A percentile compares a stretch with the other conserved stretches of the same genome.
Conservation (phyloP, 169 alveolate genomes). For the Plasmodium gonderi region DNA sequence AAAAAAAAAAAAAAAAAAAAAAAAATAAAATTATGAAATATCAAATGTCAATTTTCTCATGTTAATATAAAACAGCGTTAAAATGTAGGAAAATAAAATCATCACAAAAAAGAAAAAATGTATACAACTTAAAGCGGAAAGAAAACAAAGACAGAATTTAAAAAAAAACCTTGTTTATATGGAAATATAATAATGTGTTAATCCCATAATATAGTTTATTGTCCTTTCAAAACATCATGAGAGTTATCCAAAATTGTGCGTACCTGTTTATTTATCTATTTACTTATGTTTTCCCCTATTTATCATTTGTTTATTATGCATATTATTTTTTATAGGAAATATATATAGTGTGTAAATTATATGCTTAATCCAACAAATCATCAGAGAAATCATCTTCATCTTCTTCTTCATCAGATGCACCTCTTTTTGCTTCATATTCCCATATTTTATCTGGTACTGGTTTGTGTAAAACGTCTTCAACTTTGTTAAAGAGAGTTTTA, state of each 20-base stretch:
- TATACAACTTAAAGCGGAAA: conserved; percentile 7
- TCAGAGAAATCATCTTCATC: conserved; percentile 4
- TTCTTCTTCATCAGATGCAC: conserved; percentile 15
- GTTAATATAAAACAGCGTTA: conserved; percentile 1
- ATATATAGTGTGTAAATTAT: not conserved
- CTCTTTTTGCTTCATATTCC: conserved; percentile 19
- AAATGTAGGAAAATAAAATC: not conserved
- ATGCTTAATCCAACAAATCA: not conserved
- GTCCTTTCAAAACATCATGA: conserved; percentile 13
- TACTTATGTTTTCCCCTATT: not conserved
- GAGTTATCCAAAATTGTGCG: not conserved
- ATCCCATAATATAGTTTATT: not conserved
- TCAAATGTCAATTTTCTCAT: not conserved
- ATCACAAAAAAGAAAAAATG: conserved; percentile 1
- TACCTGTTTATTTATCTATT: not conserved
- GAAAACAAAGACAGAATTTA: conserved; percentile 15
- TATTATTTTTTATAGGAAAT: conserved; percentile 6
- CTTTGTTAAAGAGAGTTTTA: conserved; percentile 26
- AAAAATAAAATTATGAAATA: not conserved
- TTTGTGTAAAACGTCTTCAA: conserved; percentile 16
- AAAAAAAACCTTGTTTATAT: not conserved
- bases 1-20: not conserved
- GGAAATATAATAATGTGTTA: not conserved
- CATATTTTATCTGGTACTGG: conserved; percentile 48
- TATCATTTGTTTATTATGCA: conserved; percentile 3